These are phyloP conservation scores for Gnomoniopsis smithogilvyi DNA, from an alignment of 2,329 filamentous ascomycete species.

Conservation along the genomic window DNA sequence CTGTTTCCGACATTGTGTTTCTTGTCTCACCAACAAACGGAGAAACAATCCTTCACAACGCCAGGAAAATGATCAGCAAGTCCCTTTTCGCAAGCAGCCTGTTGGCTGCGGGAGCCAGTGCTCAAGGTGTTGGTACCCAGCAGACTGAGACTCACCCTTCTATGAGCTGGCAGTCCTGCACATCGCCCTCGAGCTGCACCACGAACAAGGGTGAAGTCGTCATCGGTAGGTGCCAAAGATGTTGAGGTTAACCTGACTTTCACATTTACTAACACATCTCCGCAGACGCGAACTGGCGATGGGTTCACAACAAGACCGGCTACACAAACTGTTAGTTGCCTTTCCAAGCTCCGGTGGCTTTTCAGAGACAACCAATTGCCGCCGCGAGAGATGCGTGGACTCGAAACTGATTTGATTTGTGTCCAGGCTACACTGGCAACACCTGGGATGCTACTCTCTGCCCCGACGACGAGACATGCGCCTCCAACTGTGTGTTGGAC, in stretches of 20 bases:
- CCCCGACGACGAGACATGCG: constrained; percentile 45
- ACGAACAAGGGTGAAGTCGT: constrained; percentile 46
- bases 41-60: background rate
- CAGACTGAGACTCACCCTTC: constrained; percentile 47
- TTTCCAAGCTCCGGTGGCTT: too few relatives aligned
- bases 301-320: constrained; percentile 46
- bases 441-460: constrained; percentile 45
- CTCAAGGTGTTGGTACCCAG: constrained; percentile 47
- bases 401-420: background rate
- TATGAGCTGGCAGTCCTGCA: constrained; percentile 50
- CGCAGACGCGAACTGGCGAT: constrained; percentile 54
- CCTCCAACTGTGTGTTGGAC: constrained; percentile 53
- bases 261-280: background rate
- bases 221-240: constrained; percentile 30
- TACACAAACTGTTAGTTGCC: constrained; percentile 39
- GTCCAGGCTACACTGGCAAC: constrained; percentile 41
- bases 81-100: background rate
- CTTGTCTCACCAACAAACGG: background rate
- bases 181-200: constrained; percentile 43
- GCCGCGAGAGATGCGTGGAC: too few relatives aligned
- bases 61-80: constrained; percentile 5
- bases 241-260: too few relatives aligned
- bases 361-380: too few relatives aligned
- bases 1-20: background rate
- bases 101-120: constrained; percentile 21